Percentiles rank a stretch among this genome's conserved stretches.
These are phyloP conservation scores for Pseudogymnoascus verrucosus DNA, from an alignment of 2,329 filamentous ascomycete species.

Conservation along the genomic window DNA sequence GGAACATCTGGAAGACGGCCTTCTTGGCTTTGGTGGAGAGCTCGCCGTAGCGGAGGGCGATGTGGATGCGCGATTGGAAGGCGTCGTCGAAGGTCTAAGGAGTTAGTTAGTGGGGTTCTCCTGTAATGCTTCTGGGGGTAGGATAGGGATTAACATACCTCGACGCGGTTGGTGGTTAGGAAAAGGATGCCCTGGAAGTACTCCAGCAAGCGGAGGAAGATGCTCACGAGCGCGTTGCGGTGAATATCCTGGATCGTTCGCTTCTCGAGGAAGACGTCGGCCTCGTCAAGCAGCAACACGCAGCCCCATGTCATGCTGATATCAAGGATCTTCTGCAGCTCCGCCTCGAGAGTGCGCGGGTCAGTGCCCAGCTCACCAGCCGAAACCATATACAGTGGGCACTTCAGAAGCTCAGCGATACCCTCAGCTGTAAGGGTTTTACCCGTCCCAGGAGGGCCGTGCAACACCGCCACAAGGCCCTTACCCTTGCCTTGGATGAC, in stretches of 20 bases:
- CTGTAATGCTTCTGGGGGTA: neutral
- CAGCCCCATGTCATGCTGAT: slow-evolving; percentile 83
- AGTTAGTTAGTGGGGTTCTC: neutral
- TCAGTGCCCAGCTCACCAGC: slow-evolving; percentile 78
- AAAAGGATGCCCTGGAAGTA: slow-evolving; percentile 91
- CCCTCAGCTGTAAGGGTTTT: slow-evolving; percentile 85
- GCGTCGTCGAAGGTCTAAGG: slow-evolving; percentile 74
- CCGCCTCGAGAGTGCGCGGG: slow-evolving; percentile 61
- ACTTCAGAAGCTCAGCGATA: slow-evolving; percentile 74
- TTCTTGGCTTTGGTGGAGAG: slow-evolving; percentile 65
- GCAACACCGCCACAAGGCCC: slow-evolving; percentile 72
- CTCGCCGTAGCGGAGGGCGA: slow-evolving; percentile 73
- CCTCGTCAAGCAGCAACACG: slow-evolving; percentile 77
- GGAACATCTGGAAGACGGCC: slow-evolving; percentile 76
- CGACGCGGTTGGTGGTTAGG: slow-evolving; percentile 79
- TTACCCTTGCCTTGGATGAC: slow-evolving; percentile 79
- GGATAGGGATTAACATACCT: slow-evolving; percentile 33
- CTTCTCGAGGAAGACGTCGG: slow-evolving; percentile 76
- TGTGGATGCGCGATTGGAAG: slow-evolving; percentile 81
- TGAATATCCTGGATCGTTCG: slow-evolving; percentile 76
- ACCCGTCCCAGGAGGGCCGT: slow-evolving; percentile 78
- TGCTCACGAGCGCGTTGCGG: slow-evolving; percentile 76
- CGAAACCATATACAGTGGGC: slow-evolving; percentile 75
- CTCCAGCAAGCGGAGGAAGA: slow-evolving; percentile 79
- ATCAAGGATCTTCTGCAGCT: slow-evolving; percentile 77